Evolutionary conservation across 352 stramenopile species (phyloP), one percentile per base, ranked within the genome.

Genomic region (Globisporangium rhizosaccharum): DNA sequence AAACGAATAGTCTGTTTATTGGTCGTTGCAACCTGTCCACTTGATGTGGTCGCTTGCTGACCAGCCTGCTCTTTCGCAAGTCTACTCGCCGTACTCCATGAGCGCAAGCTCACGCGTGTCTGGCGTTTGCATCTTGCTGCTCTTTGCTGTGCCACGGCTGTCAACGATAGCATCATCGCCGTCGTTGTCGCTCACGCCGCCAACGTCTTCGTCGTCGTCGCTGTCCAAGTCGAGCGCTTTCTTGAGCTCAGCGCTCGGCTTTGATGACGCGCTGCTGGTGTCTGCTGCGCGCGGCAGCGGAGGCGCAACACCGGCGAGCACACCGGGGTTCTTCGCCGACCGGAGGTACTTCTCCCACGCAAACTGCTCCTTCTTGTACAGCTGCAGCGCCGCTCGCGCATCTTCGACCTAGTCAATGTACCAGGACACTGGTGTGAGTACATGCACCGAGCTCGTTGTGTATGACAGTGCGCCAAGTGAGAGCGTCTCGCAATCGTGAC

Each of bases 331-430:
- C 68, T 90, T 92, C 59, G 69, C 75, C 20, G 72, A 79, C 44
- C 76, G 82, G 18, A 94, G 57, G 66, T 89, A 90, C 62, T 94
- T 94, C 41, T 94, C 85, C 85, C 85, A 94, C 33, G 64, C 75
- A 44, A 84, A 90, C 66, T 92, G 85, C 48, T 92, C 82, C n/a
- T 61, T 69, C 55, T 93, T 94, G 70, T 94, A 94, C 42, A 94
- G 71, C 20, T 81, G 70, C 46, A 94, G 57, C 11, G 85, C 76
- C 8, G 83, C 82, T 25, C 79, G 83, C 17, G 85, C 85, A 75
- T 93, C 85, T 64, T 91, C 82, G 28, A 94, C 72, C 78, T 88
- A 45, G 8, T 53, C 3, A 39, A 37, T 36, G 58, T 18, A 66
- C 23, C 33, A 15, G 18, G 33, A 17, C 50, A 28, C 17, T 51